phyloP scores from a whole-genome alignment of 495 filamentous ascomycete species.

The Bacidia gigantensis region DNA sequence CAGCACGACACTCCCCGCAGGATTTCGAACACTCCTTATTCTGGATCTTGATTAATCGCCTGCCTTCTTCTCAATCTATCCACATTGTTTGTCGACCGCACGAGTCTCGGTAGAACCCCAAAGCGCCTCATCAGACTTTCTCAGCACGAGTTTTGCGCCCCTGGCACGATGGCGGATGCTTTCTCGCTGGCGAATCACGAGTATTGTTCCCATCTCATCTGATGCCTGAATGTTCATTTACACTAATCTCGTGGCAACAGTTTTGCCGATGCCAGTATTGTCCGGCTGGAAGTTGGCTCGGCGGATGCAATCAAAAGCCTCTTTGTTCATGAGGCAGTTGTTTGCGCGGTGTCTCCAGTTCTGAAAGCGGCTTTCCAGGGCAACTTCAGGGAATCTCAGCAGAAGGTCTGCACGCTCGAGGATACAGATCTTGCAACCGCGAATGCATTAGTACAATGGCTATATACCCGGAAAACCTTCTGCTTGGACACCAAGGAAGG shows the following conservation, averaged over 20 bases:
- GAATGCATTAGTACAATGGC: constrained; percentile 8
- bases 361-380: constrained; percentile 5
- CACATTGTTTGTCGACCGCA: no score
- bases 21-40: no score
- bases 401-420: background rate
- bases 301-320: background rate
- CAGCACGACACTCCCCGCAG: no score
- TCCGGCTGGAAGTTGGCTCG: background rate
- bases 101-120: no score
- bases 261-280: background rate
- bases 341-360: constrained; percentile 9
- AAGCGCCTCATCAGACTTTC: no score
- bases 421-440: constrained; percentile 5
- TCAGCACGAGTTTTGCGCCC: no score
- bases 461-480: background rate
- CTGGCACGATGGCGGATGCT: no score
- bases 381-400: background rate
- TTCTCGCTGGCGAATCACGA: no score
- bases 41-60: no score
- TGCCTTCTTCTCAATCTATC: no score
- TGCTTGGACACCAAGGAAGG: background rate
- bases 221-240: background rate
- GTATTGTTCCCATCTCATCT: background rate
- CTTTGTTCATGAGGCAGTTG: background rate
- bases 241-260: background rate